These are phyloP conservation scores for Lathyrus aphaca DNA, from an alignment of 306 rosid species.

Conservation along the genomic window DNA sequence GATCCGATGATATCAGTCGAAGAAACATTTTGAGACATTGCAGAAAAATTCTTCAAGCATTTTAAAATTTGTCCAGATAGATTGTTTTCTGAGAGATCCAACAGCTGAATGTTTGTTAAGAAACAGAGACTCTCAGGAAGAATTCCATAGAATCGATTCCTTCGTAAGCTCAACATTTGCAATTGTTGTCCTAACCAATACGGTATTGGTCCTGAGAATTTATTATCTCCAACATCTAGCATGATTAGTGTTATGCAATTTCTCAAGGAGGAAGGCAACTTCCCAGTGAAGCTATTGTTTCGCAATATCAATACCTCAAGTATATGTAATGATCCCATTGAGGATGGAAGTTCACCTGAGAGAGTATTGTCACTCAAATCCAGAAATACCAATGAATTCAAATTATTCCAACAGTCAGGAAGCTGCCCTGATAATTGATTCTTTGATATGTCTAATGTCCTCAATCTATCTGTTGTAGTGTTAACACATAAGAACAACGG, in stretches of 20 bases:
- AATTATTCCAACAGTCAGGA: conserved; percentile 24
- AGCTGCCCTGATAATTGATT: neutral
- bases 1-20: neutral
- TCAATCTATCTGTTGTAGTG: neutral
- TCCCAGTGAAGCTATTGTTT: conserved; percentile 5
- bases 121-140: conserved; percentile 2
- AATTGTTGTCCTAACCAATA: conserved; percentile 25
- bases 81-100: conserved; percentile 19
- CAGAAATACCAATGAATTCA: neutral
- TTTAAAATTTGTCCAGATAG: neutral
- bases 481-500: neutral
- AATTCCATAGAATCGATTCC: neutral
- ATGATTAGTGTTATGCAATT: neutral
- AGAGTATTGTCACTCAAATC: conserved; percentile 28
- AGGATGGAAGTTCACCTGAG: neutral
- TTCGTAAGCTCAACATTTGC: conserved; percentile 17
- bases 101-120: neutral
- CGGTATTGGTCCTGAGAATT: neutral
- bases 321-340: neutral
- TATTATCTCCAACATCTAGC: conserved; percentile 23
- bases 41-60: conserved; percentile 9
- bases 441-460: neutral
- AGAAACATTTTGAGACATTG: neutral
- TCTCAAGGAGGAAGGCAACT: neutral
- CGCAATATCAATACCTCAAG: conserved; percentile 6